phyloP scores from a whole-genome alignment of 2,329 filamentous ascomycete species.

The Scortechinia acanthostroma region DNA sequence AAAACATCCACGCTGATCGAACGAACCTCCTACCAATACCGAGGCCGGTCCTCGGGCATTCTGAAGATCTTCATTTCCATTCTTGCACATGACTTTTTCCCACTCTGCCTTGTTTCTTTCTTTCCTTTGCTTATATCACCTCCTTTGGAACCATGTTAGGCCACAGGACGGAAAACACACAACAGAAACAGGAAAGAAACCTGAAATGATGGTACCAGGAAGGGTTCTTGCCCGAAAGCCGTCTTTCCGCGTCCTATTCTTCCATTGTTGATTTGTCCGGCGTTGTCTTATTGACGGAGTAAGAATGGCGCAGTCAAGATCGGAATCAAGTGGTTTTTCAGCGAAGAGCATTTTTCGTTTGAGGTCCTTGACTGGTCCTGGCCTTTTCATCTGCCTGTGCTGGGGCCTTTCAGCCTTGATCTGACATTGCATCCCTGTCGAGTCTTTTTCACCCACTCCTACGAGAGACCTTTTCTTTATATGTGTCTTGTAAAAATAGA shows the following conservation, averaged over 20 bases:
- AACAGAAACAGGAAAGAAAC: not conserved
- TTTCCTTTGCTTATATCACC: constrained; percentile 3
- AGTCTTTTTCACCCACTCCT: not conserved
- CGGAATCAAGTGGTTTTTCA: constrained; percentile 16
- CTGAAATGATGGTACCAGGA: not conserved
- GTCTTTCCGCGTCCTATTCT: constrained; percentile 6
- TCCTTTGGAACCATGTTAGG: constrained; percentile 6
- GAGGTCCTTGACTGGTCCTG: not conserved
- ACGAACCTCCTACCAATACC: constrained; percentile 9
- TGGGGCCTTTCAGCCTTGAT: no score
- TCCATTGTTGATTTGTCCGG: constrained; percentile 19
- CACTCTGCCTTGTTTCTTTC: not conserved
- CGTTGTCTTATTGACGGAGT: constrained; percentile 22
- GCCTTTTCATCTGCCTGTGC: no score
- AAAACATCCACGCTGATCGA: constrained; percentile 16
- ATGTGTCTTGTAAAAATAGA: constrained; percentile 1
- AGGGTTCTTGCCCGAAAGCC: not conserved
- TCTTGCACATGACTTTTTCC: constrained; percentile 23
- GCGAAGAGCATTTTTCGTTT: constrained; percentile 10
- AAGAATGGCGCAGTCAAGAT: constrained; percentile 18
- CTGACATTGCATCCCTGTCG: not conserved
- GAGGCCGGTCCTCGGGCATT: constrained; percentile 23
- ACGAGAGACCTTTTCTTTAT: not conserved
- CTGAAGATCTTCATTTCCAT: constrained; percentile 15
- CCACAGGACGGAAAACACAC: not conserved